Evolutionary conservation across 345 rosid species (phyloP).

Genomic region (Hypericum androsaemum): DNA sequence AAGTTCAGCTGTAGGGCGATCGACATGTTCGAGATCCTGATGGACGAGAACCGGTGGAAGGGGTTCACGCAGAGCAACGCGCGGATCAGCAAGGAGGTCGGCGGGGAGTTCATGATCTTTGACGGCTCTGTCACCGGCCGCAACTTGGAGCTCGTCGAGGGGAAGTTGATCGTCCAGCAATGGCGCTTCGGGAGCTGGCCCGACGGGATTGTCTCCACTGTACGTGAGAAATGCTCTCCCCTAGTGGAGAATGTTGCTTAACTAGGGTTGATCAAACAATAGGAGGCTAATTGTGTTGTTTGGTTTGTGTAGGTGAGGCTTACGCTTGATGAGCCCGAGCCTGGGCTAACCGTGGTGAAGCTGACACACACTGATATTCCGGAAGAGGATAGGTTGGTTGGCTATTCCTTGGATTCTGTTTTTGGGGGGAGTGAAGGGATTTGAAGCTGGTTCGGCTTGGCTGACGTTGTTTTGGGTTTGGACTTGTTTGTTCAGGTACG

Average conservation of each 20-base stretch:
- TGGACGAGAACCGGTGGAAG: constrained; percentile 96
- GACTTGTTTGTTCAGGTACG: constrained; percentile 46
- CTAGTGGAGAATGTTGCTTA: not conserved
- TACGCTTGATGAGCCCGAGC: constrained; percentile 60
- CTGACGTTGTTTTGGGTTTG: not conserved
- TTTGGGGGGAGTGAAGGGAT: not conserved
- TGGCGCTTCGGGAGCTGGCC: constrained; percentile 99
- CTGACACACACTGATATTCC: constrained; percentile 76
- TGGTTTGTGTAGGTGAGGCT: constrained; percentile 57
- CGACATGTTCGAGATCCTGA: constrained; percentile 79
- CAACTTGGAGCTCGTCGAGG: constrained; percentile 71
- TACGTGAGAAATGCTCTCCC: constrained; percentile 15
- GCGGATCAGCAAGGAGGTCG: constrained; percentile 71
- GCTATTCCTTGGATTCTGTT: not conserved
- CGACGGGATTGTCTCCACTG: constrained; percentile 77
- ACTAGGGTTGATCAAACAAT: not conserved
- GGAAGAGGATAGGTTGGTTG: constrained; percentile 77
- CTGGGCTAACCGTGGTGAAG: constrained; percentile 69
- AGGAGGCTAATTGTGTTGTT: not conserved
- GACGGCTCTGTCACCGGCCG: constrained; percentile 88
- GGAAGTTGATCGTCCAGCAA: constrained; percentile 79
- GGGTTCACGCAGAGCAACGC: constrained; percentile 95
- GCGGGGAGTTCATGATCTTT: constrained; percentile 68
- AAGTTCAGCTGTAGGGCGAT: constrained; percentile 74
- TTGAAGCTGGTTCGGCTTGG: constrained; percentile 5